Conservation (phyloP, 2,329 filamentous ascomycete genomes). For the Colletotrichum sp. region DNA sequence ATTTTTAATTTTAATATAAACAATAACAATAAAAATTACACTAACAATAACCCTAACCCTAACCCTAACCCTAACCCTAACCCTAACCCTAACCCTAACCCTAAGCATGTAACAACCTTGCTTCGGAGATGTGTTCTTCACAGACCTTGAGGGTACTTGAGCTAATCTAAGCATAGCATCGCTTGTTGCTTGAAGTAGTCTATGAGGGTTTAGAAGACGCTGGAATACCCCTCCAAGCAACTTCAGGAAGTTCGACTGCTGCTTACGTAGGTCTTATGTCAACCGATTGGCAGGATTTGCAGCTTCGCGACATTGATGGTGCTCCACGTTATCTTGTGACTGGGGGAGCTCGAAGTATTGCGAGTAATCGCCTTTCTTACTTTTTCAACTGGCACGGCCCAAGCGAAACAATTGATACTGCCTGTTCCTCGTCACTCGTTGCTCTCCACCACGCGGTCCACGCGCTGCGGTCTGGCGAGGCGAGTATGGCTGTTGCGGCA, state of each 20-base stretch:
- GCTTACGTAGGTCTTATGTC: constrained; percentile 26
- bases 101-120: constrained; percentile 19
- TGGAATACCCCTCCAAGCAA: constrained; percentile 10
- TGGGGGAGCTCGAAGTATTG: constrained; percentile 35
- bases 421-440: constrained; percentile 46
- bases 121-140: constrained; percentile 29
- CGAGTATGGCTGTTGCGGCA: constrained; percentile 30
- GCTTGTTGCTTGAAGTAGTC: constrained; percentile 34
- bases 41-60: too few relatives aligned
- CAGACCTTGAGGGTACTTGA: neutral
- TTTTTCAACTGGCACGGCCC: constrained; percentile 43
- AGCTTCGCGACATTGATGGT: constrained; percentile 26
- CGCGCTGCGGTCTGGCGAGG: constrained; percentile 35
- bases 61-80: too few relatives aligned
- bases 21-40: too few relatives aligned
- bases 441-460: constrained; percentile 45
- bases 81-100: too few relatives aligned
- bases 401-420: constrained; percentile 48
- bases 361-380: constrained; percentile 44
- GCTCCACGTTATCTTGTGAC: constrained; percentile 32
- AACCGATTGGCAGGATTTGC: constrained; percentile 30
- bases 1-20: too few relatives aligned
- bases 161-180: constrained; percentile 22
- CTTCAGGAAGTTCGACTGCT: neutral
- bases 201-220: constrained; percentile 34